Evolutionary conservation across 202 grass and related monocot species (phyloP).

Genomic region (Brachypodium distachyon): DNA sequence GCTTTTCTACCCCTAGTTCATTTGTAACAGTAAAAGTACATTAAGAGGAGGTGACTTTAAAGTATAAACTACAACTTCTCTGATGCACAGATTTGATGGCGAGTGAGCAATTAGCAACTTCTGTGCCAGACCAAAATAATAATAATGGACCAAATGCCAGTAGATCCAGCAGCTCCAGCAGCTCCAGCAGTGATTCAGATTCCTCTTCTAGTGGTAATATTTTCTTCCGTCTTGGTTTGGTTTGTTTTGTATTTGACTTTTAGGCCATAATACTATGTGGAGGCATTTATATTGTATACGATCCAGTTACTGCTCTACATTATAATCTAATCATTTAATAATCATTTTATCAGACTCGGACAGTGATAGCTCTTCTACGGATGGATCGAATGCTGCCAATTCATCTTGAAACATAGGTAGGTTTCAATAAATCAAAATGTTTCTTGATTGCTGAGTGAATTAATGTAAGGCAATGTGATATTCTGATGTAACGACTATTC

Average conservation of each 20-base stretch:
- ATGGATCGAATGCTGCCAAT: constrained; percentile 64
- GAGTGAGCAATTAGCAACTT: constrained; percentile 11
- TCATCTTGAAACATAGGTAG: constrained; percentile 47
- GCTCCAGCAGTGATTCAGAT: constrained; percentile 84
- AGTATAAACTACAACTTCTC: background rate
- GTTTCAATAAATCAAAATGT: background rate
- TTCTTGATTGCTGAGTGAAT: background rate
- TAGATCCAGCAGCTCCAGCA: constrained; percentile 78
- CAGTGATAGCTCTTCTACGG: constrained; percentile 87
- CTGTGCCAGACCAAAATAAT: constrained; percentile 34
- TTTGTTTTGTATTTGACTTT: constrained; percentile 10
- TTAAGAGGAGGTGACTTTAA: background rate
- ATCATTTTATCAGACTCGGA: constrained; percentile 62
- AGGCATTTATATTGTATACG: background rate
- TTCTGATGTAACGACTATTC: background rate
- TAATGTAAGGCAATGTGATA: background rate
- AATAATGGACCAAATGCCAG: constrained; percentile 60
- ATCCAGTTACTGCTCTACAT: background rate
- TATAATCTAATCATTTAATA: constrained; percentile 8
- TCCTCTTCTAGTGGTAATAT: constrained; percentile 80
- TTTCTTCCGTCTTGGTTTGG: constrained; percentile 14
- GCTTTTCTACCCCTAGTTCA: background rate
- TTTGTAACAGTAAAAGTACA: background rate
- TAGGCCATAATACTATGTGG: constrained; percentile 7
- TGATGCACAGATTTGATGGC: constrained; percentile 4